Evolutionary conservation across 1,284 basidiomycete species (phyloP).

Genomic region (Heterobasidion occidentale): DNA sequence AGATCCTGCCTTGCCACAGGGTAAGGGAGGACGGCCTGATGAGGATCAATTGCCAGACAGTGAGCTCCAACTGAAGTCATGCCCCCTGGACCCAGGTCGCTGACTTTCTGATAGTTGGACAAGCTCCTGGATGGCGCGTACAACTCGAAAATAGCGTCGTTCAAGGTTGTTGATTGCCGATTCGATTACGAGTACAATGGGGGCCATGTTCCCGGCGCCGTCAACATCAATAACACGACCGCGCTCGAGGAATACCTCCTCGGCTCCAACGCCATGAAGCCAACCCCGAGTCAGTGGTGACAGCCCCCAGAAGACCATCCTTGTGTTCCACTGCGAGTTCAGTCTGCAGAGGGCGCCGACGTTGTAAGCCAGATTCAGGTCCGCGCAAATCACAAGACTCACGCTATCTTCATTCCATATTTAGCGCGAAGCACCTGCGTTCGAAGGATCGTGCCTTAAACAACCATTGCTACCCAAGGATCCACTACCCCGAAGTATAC

Average conservation of each 20-base stretch:
- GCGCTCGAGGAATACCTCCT: conserved; percentile 81
- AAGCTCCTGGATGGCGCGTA: conserved; percentile 70
- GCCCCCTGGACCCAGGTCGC: not conserved
- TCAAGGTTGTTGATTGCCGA: conserved; percentile 89
- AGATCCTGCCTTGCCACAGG: conserved; percentile 89
- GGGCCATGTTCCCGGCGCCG: conserved; percentile 87
- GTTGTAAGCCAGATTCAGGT: conserved; percentile 53
- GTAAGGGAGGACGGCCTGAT: conserved; percentile 94
- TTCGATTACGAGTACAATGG: conserved; percentile 97
- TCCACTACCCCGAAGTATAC: conserved; percentile 97
- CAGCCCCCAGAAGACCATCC: conserved; percentile 64
- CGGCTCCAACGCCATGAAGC: conserved; percentile 46
- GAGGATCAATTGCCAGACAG: conserved; percentile 79
- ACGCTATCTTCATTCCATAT: not conserved
- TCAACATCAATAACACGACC: conserved; percentile 85
- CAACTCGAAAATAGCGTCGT: conserved; percentile 55
- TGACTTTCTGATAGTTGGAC: conserved; percentile 46
- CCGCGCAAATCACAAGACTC: not conserved
- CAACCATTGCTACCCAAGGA: conserved; percentile 82
- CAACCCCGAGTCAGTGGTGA: conserved; percentile 82
- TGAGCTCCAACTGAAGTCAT: conserved; percentile 25
- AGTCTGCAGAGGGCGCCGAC: conserved; percentile 93
- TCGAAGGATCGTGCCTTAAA: conserved; percentile 87
- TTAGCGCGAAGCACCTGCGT: conserved; percentile 86
- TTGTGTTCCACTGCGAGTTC: conserved; percentile 99